These are phyloP conservation scores for Trypanosoma grayi DNA, from an alignment of 208 protist species.

Conservation along the genomic window DNA sequence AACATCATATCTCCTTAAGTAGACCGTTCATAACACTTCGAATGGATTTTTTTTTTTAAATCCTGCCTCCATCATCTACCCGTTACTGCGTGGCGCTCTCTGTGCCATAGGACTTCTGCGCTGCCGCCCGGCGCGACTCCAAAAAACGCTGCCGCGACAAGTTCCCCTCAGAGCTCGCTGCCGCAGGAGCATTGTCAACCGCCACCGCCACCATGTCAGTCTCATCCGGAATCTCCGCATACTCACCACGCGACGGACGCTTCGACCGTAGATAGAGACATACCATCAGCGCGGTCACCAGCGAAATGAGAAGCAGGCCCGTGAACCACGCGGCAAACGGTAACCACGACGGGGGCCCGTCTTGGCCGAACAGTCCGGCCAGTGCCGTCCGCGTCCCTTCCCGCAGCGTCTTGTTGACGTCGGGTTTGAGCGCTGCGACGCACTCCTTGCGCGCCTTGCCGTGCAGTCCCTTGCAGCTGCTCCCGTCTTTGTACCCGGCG, in stretches of 20 bases:
- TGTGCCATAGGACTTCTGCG: slow-evolving; percentile 28
- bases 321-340: slow-evolving; percentile 6
- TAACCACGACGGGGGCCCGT: not conserved
- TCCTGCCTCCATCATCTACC: not conserved
- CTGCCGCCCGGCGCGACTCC: slow-evolving; percentile 42
- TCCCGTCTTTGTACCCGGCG: not conserved
- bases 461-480: not conserved
- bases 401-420: not conserved
- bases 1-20: too few species aligned
- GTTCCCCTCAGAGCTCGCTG: slow-evolving; percentile 31
- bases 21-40: too few species aligned
- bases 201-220: not conserved
- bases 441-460: not conserved
- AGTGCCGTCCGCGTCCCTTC: not conserved
- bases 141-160: slow-evolving; percentile 69
- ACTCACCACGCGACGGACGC: not conserved
- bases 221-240: slow-evolving; percentile 2
- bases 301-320: not conserved
- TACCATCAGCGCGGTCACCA: not conserved
- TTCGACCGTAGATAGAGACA: slow-evolving; percentile 2
- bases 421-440: not conserved
- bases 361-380: not conserved
- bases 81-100: not conserved
- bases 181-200: not conserved
- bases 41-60: too few species aligned